phyloP scores from a whole-genome alignment of 176 grass and related monocot species.

The Rhynchospora breviuscula region DNA sequence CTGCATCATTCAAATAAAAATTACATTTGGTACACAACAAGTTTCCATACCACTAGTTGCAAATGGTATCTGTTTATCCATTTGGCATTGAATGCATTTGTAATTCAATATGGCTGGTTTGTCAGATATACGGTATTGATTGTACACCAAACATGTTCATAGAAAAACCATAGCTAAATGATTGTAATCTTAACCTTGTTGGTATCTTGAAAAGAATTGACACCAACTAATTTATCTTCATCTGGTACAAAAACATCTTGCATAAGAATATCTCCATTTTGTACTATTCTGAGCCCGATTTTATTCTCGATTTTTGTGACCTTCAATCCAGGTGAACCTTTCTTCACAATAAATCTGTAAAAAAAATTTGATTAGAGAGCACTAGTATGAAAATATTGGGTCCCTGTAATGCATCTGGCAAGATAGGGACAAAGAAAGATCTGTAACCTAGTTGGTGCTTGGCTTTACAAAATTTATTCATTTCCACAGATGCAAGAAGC shows the following conservation, averaged over 20 bases:
- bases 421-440: neutral
- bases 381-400: neutral
- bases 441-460: neutral
- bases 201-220: conserved; percentile 81
- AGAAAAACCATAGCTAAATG: neutral
- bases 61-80: neutral
- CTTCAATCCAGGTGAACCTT: conserved; percentile 63
- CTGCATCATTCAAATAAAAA: conserved; percentile 26
- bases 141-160: neutral
- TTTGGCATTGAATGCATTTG: neutral
- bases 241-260: conserved; percentile 84
- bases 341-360: conserved; percentile 86
- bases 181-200: conserved; percentile 50
- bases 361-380: neutral
- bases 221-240: conserved; percentile 64
- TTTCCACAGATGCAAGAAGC: neutral
- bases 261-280: conserved; percentile 87
- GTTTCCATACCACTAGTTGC: neutral
- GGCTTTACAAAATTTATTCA: neutral
- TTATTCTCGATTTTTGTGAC: conserved; percentile 91
- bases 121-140: neutral
- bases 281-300: conserved; percentile 87
- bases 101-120: neutral
- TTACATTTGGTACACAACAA: neutral
- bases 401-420: neutral